Percentiles rank a stretch among this genome's conserved stretches.
Conservation (phyloP, 371 early-diverging fungal genomes). For the Mucor circinelloides region DNA sequence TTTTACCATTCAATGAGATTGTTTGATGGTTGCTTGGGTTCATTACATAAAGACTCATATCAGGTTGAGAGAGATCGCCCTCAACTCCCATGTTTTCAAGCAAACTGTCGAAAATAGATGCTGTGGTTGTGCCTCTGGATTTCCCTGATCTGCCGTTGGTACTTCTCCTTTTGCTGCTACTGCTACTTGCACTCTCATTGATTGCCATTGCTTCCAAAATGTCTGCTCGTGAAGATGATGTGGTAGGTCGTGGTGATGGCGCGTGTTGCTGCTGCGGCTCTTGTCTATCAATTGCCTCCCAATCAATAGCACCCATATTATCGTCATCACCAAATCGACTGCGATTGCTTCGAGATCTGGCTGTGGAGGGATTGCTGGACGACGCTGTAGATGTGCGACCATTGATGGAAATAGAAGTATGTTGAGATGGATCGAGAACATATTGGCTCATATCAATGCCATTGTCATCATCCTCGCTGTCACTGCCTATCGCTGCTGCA, state of each 20-base stretch:
- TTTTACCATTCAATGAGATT: constrained; percentile 5
- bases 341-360: not conserved
- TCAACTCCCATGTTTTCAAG: not conserved
- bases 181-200: not conserved
- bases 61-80: not conserved
- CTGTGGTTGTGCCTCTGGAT: not conserved
- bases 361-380: not conserved
- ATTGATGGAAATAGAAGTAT: constrained; percentile 13
- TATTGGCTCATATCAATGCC: constrained; percentile 20
- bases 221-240: not conserved
- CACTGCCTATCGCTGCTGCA: not conserved
- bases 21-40: constrained; percentile 16
- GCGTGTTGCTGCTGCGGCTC: not conserved
- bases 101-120: not conserved
- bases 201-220: not conserved
- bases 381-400: not conserved
- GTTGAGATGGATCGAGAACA: constrained; percentile 6
- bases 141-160: not conserved
- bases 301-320: not conserved
- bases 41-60: constrained; percentile 19
- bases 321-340: not conserved
- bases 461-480: not conserved
- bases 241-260: not conserved
- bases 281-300: not conserved
- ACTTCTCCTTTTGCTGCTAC: not conserved